phyloP scores from a whole-genome alignment of 2,329 filamentous ascomycete species.

The Fusarium sp. region DNA sequence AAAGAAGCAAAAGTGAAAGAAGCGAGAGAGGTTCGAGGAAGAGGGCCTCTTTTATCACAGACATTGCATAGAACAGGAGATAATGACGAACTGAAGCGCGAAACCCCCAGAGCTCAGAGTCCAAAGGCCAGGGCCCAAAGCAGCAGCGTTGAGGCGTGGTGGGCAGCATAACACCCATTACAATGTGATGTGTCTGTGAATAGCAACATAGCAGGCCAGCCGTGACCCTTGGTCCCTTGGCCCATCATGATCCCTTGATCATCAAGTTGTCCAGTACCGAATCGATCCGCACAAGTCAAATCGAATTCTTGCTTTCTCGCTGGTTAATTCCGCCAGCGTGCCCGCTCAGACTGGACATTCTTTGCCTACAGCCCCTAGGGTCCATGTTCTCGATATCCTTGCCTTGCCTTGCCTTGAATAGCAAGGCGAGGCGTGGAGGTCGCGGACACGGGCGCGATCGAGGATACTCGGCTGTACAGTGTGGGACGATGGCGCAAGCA shows the following conservation, averaged over 20 bases:
- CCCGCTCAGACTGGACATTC: conserved; percentile 12
- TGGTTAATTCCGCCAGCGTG: conserved; percentile 16
- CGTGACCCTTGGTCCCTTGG: conserved; percentile 21
- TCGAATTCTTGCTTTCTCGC: conserved; percentile 27
- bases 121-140: neutral
- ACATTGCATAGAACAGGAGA: conserved; percentile 16
- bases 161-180: conserved; percentile 11
- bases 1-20: neutral
- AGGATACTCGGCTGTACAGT: conserved; percentile 43
- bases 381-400: conserved; percentile 23
- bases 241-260: conserved; percentile 28
- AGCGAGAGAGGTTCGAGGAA: neutral
- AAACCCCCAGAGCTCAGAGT: neutral
- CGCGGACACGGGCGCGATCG: conserved; percentile 39
- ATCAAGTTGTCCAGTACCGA: conserved; percentile 17
- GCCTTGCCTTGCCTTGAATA: conserved; percentile 35
- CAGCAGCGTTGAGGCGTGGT: neutral
- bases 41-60: conserved; percentile 26
- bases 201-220: conserved; percentile 6
- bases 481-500: conserved; percentile 45
- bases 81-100: conserved; percentile 4
- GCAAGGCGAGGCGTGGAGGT: conserved; percentile 41
- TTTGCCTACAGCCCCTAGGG: conserved; percentile 15
- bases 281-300: conserved; percentile 25
- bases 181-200: conserved; percentile 25